A percentile compares a stretch with the other conserved stretches of the same genome.
Evolutionary conservation across 768 basidiomycete species (phyloP).

Genomic region (Russula emetica): DNA sequence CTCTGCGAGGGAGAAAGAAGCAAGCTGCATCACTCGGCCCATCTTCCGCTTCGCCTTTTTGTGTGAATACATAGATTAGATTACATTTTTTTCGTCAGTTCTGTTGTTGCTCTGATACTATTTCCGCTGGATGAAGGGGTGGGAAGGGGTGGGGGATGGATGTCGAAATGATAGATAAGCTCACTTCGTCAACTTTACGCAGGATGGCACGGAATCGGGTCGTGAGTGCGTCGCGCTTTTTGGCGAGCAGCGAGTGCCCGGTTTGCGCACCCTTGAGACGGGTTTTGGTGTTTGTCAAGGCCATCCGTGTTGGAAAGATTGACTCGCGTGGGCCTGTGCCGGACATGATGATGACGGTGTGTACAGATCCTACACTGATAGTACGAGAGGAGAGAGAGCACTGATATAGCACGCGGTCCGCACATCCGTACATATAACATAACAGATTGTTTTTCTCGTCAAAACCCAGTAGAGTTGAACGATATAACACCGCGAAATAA

Average conservation of each 20-base stretch:
- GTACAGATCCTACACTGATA: not conserved
- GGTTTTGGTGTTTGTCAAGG: slow-evolving; percentile 86
- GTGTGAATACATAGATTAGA: not conserved
- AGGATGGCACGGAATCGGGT: slow-evolving; percentile 93
- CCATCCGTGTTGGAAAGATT: slow-evolving; percentile 97
- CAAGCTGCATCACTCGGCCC: slow-evolving; percentile 98
- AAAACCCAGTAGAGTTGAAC: not conserved
- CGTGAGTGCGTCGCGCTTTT: slow-evolving; percentile 96
- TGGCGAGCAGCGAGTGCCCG: slow-evolving; percentile 90
- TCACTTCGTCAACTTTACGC: slow-evolving; percentile 94
- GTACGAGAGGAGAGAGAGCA: not conserved
- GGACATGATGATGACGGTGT: slow-evolving; percentile 56
- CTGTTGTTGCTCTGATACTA: no score
- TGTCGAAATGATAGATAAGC: not conserved
- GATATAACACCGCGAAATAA: not conserved
- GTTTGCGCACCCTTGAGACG: slow-evolving; percentile 91
- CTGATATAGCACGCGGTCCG: slow-evolving; percentile 10
- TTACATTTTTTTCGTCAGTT: not conserved
- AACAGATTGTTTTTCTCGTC: not conserved
- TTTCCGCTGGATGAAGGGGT: no score
- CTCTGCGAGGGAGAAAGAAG: slow-evolving; percentile 98
- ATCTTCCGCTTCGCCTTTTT: slow-evolving; percentile 94
- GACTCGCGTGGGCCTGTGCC: slow-evolving; percentile 87
- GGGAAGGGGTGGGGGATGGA: not conserved
- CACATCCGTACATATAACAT: not conserved